These are phyloP conservation scores for Naegleria fowleri DNA, from an alignment of 208 protist species.

Conservation along the genomic window DNA sequence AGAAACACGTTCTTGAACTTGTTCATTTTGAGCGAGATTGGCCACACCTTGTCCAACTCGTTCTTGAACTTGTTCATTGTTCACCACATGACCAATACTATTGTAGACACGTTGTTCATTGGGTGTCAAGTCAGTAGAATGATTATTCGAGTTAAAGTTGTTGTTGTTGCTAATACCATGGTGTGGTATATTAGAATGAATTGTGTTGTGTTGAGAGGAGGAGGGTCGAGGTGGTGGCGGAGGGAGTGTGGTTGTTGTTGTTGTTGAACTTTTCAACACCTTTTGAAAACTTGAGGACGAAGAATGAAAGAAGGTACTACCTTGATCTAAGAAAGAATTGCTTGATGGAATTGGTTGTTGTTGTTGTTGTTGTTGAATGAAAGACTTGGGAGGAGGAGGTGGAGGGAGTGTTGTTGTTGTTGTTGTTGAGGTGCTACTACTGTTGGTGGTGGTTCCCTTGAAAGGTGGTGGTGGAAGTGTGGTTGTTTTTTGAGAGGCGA, in stretches of 20 bases:
- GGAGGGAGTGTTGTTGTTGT: neutral
- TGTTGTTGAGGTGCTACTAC: neutral
- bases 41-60: neutral
- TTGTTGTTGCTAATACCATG: no score
- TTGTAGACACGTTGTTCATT: neutral
- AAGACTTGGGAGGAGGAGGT: neutral
- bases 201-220: no score
- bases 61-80: constrained; percentile 25
- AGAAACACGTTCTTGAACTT: neutral
- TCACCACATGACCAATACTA: neutral
- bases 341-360: neutral
- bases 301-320: neutral
- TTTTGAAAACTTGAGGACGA: neutral
- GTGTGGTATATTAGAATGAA: neutral
- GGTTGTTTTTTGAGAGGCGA: neutral
- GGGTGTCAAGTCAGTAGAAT: neutral
- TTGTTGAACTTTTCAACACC: neutral
- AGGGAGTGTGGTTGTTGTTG: neutral
- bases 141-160: no score
- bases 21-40: neutral
- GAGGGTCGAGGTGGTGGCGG: neutral
- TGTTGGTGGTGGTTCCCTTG: neutral
- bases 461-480: neutral
- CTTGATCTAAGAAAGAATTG: neutral
- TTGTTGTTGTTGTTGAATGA: neutral